Evolutionary conservation across 371 early-diverging fungal genomes (phyloP).

Genomic region (Actinomortierella wolfii): DNA sequence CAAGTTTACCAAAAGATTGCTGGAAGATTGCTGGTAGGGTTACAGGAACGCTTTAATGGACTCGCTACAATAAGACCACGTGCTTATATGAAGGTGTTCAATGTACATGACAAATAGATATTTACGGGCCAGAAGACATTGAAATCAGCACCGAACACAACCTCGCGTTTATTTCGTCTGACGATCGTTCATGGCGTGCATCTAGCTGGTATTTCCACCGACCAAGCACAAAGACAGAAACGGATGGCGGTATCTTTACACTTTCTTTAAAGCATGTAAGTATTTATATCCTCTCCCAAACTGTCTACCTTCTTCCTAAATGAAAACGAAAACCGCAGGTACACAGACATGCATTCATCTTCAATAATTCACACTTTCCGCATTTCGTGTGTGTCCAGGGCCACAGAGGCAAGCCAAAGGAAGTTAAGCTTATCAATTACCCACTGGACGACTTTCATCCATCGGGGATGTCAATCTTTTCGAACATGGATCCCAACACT

Average conservation of each 20-base stretch:
- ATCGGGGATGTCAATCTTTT: constrained; percentile 33
- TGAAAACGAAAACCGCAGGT: not conserved
- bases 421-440: constrained; percentile 11
- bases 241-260: constrained; percentile 38
- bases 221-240: constrained; percentile 30
- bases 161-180: constrained; percentile 38
- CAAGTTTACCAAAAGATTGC: too few relatives aligned
- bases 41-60: too few relatives aligned
- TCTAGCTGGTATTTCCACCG: constrained; percentile 38
- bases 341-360: not conserved
- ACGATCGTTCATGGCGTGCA: constrained; percentile 38
- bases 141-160: constrained; percentile 29
- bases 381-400: constrained; percentile 4
- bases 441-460: constrained; percentile 37
- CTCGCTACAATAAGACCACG: too few relatives aligned
- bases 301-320: not conserved
- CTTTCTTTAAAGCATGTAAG: constrained; percentile 17
- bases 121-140: constrained; percentile 36
- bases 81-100: too few relatives aligned
- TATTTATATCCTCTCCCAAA: not conserved
- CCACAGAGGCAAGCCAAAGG: constrained; percentile 18
- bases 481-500: constrained; percentile 18
- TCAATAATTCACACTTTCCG: not conserved
- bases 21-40: too few relatives aligned
- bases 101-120: too few relatives aligned